Percentiles rank a stretch among this genome's conserved stretches.
Conservation (phyloP, 148 eudicot species). For the Beta vulgaris region DNA sequence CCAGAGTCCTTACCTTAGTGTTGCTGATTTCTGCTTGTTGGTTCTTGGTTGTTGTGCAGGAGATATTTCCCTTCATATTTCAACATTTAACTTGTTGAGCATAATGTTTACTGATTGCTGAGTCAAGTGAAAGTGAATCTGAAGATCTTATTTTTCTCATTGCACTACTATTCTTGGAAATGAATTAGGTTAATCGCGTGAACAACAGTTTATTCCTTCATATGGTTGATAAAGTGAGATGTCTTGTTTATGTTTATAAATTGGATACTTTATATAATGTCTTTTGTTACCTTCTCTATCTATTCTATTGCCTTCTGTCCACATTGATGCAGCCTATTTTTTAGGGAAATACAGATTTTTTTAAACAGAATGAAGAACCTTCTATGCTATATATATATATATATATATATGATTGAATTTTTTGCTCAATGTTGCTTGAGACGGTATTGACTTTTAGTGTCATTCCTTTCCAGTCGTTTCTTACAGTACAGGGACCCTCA, state of each 20-base stretch:
- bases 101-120: not conserved
- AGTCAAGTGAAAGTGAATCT: not conserved
- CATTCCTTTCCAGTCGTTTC: conserved; percentile 61
- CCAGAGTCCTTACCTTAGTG: not conserved
- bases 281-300: not conserved
- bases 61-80: not conserved
- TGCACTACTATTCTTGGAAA: not conserved
- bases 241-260: not conserved
- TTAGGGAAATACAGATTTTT: no score
- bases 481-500: conserved; percentile 76
- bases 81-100: not conserved
- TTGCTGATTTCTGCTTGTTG: not conserved
- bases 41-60: not conserved
- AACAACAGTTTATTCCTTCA: not conserved
- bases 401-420: not conserved
- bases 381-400: not conserved
- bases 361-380: no score
- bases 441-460: conserved; percentile 7
- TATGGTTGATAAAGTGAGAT: not conserved
- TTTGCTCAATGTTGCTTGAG: not conserved
- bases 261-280: not conserved
- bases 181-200: not conserved
- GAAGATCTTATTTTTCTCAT: not conserved
- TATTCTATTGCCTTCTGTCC: not conserved
- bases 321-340: not conserved